Evolutionary conservation across 495 filamentous ascomycete species (phyloP), one percentile per base, ranked within the genome.

Genomic region (Penicillium ochrochloron): DNA sequence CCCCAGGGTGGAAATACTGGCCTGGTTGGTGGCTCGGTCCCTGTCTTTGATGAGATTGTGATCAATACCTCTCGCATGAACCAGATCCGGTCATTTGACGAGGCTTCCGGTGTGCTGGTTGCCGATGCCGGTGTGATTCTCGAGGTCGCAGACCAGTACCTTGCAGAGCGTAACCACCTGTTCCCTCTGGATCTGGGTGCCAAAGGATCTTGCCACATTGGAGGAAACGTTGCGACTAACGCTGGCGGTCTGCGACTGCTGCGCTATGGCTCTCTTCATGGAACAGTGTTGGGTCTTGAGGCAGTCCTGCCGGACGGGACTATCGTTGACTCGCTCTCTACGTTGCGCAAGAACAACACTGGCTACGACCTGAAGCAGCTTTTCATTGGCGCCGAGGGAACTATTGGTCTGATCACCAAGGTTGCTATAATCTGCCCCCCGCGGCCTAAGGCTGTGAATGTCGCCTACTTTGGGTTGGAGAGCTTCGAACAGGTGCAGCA

Each of bases 311-410:
- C 95, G 8, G 91, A 98, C 70, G 95, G 95, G 35, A 96, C 92
- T 14, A 85, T 99, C 60, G 83, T 99, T 15, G 89, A 99, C 64
- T 90, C 97, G 60, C 85, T 99, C 27, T 90, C 85, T 59, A 92
- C 83, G 58, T 79, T 98, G 42, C 89, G 96, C 56, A 99, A 99
- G 82, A 98, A 99, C 83, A 99, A 99, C 79, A 99, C 91, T 59
- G 95, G 95, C 25, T 98, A 97, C 75, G 95, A 98, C 72, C 78
- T 99, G 48, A 99, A 99, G 83, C 95, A 99, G 77, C 85, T 99
- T 25, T 97, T 98, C 75, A 96, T 99, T 66, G 95, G 95, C 23
- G 88, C 87, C 25, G 95, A 99, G 74, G 95, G 95, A 23, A 98
- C 95, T 9, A 89, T 99, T 63, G 95, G 95, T 52, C 89, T 98